phyloP scores from a whole-genome alignment of 768 basidiomycete genomes.

The Trametes maxima region DNA sequence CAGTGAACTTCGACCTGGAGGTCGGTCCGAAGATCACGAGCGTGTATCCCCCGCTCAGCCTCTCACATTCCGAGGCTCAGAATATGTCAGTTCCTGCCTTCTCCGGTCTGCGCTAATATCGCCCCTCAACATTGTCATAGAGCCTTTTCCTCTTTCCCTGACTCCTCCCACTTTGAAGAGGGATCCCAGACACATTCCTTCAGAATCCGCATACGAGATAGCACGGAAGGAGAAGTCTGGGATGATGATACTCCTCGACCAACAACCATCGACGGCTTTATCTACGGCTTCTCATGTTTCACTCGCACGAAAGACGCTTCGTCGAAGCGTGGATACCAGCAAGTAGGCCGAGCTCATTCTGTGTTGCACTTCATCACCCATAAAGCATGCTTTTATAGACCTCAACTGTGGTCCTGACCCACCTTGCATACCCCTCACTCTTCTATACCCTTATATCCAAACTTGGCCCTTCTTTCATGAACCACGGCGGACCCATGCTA shows the following conservation, averaged over 20 bases:
- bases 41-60: constrained; percentile 64
- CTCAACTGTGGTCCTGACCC: constrained; percentile 80
- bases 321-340: constrained; percentile 79
- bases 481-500: constrained; percentile 77
- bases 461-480: constrained; percentile 74
- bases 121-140: constrained; percentile 43
- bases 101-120: neutral
- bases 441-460: constrained; percentile 68
- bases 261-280: constrained; percentile 58
- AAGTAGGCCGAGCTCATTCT: constrained; percentile 45
- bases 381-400: constrained; percentile 44
- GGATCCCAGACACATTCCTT: constrained; percentile 87
- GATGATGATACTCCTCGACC: constrained; percentile 32
- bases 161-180: constrained; percentile 83
- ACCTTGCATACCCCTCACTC: constrained; percentile 79
- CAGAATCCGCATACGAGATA: constrained; percentile 60
- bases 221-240: constrained; percentile 25
- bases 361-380: neutral
- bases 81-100: constrained; percentile 68
- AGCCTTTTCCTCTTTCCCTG: constrained; percentile 91
- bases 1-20: constrained; percentile 90
- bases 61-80: constrained; percentile 70
- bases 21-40: constrained; percentile 78
- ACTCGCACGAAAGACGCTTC: constrained; percentile 64
- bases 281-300: constrained; percentile 81